phyloP scores from a whole-genome alignment of 2,329 filamentous ascomycete species.

The Fusarium decemcellulare region DNA sequence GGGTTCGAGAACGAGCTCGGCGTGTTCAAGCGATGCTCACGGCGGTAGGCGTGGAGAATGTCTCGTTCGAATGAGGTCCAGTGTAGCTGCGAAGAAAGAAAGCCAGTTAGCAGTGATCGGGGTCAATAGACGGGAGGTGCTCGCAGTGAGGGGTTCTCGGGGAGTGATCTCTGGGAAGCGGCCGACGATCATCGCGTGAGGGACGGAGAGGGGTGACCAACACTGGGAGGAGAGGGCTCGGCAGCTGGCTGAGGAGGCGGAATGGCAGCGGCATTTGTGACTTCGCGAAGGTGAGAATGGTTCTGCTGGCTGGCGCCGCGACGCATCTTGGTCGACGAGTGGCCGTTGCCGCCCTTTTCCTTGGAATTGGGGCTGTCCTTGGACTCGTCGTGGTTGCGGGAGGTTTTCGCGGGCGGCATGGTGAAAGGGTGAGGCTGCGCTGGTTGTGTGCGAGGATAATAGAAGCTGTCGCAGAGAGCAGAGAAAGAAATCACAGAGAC shows the following conservation, averaged over 20 bases:
- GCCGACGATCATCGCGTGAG: conserved; percentile 18
- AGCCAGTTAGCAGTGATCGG: conserved; percentile 24
- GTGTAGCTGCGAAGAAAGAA: conserved; percentile 61
- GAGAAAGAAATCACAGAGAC: conserved; percentile 12
- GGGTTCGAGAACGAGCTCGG: conserved; percentile 78
- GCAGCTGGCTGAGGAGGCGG: conserved; percentile 47
- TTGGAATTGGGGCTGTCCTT: conserved; percentile 61
- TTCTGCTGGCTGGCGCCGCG: conserved; percentile 68
- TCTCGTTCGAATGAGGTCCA: conserved; percentile 79
- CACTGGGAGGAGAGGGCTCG: conserved; percentile 52
- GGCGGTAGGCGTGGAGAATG: conserved; percentile 81
- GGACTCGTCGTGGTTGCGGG: conserved; percentile 62
- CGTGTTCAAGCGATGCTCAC: conserved; percentile 79
- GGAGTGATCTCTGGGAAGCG: not conserved
- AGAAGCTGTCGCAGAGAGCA: conserved; percentile 11
- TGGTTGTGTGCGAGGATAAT: not conserved
- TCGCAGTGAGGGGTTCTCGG: not conserved
- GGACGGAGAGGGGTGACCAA: conserved; percentile 45
- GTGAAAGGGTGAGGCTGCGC: conserved; percentile 17
- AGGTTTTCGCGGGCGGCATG: conserved; percentile 64
- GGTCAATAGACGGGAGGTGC: not conserved
- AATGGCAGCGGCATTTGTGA: conserved; percentile 56
- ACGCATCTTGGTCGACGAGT: conserved; percentile 68
- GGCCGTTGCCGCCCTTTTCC: conserved; percentile 60
- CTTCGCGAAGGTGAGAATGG: conserved; percentile 61